These are phyloP conservation scores for Kodamaea kakaduensis DNA, from an alignment of 805 yeast genomes.

Conservation along the genomic window DNA sequence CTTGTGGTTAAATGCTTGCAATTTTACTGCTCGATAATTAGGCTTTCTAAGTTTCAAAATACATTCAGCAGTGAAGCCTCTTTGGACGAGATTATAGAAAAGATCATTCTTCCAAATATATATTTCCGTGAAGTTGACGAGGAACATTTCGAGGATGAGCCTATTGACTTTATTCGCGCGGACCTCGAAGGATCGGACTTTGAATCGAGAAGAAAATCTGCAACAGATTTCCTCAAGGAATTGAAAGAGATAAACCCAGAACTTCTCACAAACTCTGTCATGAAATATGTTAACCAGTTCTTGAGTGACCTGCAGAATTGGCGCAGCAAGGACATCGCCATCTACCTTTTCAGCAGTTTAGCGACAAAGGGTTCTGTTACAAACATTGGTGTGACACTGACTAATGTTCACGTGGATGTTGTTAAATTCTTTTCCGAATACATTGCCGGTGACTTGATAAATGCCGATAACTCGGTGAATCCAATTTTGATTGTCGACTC, in stretches of 20 bases:
- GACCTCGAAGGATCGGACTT: conserved; percentile 94
- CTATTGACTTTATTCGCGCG: conserved; percentile 85
- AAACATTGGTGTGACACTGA: conserved; percentile 78
- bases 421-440: conserved; percentile 77
- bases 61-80: conserved; percentile 50
- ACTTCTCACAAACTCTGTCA: conserved; percentile 67
- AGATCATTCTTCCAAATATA: conserved; percentile 85
- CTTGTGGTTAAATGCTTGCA: conserved; percentile 76
- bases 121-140: conserved; percentile 82
- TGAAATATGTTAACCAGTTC: conserved; percentile 67
- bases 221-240: conserved; percentile 89
- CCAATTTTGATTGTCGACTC: conserved; percentile 90
- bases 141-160: conserved; percentile 95
- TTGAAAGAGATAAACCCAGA: conserved; percentile 75
- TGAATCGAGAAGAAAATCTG: conserved; percentile 86
- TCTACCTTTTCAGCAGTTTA: conserved; percentile 78
- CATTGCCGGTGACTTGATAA: conserved; percentile 77
- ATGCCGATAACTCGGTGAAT: conserved; percentile 40
- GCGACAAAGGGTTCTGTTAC: conserved; percentile 93
- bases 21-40: conserved; percentile 78
- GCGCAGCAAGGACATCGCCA: conserved; percentile 84
- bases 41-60: conserved; percentile 61
- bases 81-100: conserved; percentile 71
- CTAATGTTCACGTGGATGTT: conserved; percentile 80
- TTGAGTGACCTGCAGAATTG: conserved; percentile 53